These are phyloP conservation scores for Hemileccinum rubropunctum DNA, from an alignment of 768 basidiomycete genomes.

Conservation along the genomic window DNA sequence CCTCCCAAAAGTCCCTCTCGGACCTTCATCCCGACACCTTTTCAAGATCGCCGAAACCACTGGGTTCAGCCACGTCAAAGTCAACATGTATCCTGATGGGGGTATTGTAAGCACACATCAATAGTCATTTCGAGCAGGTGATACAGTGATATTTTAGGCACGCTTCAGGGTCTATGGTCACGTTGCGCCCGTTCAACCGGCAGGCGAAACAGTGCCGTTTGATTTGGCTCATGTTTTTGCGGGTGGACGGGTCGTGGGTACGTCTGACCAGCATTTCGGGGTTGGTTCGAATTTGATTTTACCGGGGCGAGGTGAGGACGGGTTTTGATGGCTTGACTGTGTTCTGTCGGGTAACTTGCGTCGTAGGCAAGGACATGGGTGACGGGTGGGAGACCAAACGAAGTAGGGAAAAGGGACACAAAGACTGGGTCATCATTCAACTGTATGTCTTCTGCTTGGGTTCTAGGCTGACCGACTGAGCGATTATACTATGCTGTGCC, in stretches of 20 bases:
- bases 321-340: neutral
- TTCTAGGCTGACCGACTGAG: neutral
- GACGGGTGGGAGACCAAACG: conserved; percentile 99
- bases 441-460: conserved; percentile 47
- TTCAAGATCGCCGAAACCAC: conserved; percentile 64
- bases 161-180: conserved; percentile 90
- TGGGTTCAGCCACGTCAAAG: conserved; percentile 75
- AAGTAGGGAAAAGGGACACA: conserved; percentile 74
- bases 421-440: conserved; percentile 89
- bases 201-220: conserved; percentile 47
- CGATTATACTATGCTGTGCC: neutral
- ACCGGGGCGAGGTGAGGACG: conserved; percentile 74
- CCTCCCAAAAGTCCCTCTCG: conserved; percentile 70
- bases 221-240: conserved; percentile 91
- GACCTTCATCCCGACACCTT: conserved; percentile 85
- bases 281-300: conserved; percentile 87
- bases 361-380: conserved; percentile 81
- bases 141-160: conserved; percentile 47
- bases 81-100: conserved; percentile 96
- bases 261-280: conserved; percentile 95
- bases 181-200: conserved; percentile 63
- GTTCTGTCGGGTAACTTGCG: neutral
- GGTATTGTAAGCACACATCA: conserved; percentile 63
- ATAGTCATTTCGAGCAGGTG: neutral
- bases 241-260: conserved; percentile 79